Conservation (phyloP, 768 basidiomycete genomes). For the Lentinula sp. region DNA sequence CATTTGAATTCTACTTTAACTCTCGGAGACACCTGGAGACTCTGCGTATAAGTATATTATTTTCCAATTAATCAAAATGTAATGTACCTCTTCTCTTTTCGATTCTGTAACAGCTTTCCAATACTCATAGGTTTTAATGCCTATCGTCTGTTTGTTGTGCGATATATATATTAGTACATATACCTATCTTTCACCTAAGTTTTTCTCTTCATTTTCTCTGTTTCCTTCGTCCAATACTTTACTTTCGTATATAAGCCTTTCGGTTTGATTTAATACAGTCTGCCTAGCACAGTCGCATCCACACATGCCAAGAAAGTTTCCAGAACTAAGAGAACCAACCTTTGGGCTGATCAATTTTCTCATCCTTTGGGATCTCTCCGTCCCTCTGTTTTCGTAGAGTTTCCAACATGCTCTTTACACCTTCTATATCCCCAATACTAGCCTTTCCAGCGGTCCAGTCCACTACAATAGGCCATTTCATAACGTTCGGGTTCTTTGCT, state of each 20-base stretch:
- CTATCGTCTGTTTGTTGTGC: neutral
- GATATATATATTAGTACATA: neutral
- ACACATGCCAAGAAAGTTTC: neutral
- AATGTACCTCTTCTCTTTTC: neutral
- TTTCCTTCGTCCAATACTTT: neutral
- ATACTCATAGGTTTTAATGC: no score
- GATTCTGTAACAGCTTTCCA: neutral
- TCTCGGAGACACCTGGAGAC: neutral
- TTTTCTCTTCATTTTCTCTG: neutral
- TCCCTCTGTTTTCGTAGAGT: constrained; percentile 58
- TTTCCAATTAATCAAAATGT: neutral
- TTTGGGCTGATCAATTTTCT: constrained; percentile 5
- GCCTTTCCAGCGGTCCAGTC: constrained; percentile 68
- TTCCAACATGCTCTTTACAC: constrained; percentile 65
- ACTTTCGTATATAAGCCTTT: neutral
- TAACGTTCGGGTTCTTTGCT: constrained; percentile 45
- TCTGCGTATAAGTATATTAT: neutral
- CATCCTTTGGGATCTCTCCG: constrained; percentile 46
- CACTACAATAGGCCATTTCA: constrained; percentile 73
- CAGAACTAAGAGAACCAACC: constrained; percentile 6
- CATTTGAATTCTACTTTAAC: neutral
- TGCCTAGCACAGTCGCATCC: neutral
- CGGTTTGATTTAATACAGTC: neutral
- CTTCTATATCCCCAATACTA: constrained; percentile 60
- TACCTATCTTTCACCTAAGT: neutral